A percentile compares a stretch with the other conserved stretches of the same genome.
Conservation (phyloP, 23 red algal genomes). For the Gracilaria domingensis region DNA sequence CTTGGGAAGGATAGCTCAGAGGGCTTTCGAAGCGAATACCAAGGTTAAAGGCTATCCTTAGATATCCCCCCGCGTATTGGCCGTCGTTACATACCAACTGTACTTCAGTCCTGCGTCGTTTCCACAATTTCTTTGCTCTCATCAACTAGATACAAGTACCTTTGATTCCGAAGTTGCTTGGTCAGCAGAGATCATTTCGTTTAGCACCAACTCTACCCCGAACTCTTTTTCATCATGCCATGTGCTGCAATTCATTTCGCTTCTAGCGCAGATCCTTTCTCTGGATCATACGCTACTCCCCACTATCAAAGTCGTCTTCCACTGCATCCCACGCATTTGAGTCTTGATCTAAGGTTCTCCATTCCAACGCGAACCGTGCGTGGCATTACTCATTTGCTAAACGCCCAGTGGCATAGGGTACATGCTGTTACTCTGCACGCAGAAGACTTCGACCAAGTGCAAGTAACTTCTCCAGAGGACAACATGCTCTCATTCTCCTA, state of each 20-base stretch:
- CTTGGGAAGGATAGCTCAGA: no score
- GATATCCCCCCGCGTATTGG: no score
- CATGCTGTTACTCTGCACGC: slow-evolving; percentile 61
- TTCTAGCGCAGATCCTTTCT: slow-evolving; percentile 30
- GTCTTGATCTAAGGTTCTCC: slow-evolving; percentile 42
- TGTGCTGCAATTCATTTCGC: slow-evolving; percentile 1
- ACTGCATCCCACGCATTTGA: slow-evolving; percentile 62
- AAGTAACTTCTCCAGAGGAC: slow-evolving; percentile 41
- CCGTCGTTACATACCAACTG: no score
- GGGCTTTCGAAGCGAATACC: no score
- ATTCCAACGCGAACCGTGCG: slow-evolving; percentile 30
- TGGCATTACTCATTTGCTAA: slow-evolving; percentile 50
- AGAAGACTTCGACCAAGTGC: slow-evolving; percentile 67
- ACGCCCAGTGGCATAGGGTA: slow-evolving; percentile 48
- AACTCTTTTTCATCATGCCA: not conserved
- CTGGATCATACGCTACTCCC: slow-evolving; percentile 35
- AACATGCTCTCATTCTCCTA: slow-evolving; percentile 61
- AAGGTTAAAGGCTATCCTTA: no score
- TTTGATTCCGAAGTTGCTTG: no score
- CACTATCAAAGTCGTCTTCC: slow-evolving; percentile 72
- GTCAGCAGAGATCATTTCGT: not conserved
- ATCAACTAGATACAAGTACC: no score
- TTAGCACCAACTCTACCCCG: not conserved
- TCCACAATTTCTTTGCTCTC: no score
- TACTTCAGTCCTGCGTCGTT: no score